Conservation (phyloP, 768 basidiomycete species). For the Hypholoma sublateritium region DNA sequence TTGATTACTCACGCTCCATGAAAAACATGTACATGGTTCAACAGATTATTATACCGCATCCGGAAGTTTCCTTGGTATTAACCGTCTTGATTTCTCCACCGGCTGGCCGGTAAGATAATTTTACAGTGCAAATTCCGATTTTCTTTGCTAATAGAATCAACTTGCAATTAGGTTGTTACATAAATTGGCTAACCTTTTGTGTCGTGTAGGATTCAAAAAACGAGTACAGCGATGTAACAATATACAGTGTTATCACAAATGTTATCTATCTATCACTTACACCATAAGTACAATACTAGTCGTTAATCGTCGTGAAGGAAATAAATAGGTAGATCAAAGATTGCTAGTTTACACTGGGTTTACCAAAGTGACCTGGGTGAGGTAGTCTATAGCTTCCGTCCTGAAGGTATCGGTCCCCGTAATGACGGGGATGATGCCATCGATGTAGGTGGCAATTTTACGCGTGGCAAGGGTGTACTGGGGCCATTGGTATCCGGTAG, state of each 20-base stretch:
- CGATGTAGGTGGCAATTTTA: slow-evolving; percentile 28
- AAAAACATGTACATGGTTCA: not conserved
- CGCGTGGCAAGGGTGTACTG: slow-evolving; percentile 14
- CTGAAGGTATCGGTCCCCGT: slow-evolving; percentile 24
- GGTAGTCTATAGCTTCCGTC: slow-evolving; percentile 19
- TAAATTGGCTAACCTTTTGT: no score
- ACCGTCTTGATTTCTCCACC: slow-evolving; percentile 45
- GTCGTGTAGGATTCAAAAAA: no score
- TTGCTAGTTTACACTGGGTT: slow-evolving; percentile 7
- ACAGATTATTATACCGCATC: slow-evolving; percentile 51
- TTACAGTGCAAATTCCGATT: no score
- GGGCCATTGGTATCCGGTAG: slow-evolving; percentile 16
- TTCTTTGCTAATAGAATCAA: no score
- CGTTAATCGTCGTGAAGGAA: not conserved
- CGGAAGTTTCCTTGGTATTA: slow-evolving; percentile 46
- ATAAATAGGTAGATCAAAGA: not conserved
- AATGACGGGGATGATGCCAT: slow-evolving; percentile 21
- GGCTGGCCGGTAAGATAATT: slow-evolving; percentile 44
- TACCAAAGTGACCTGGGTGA: slow-evolving; percentile 14
- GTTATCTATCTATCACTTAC: no score
- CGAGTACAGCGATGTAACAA: no score
- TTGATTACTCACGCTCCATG: no score
- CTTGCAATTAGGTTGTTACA: not conserved
- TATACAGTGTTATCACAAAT: no score
- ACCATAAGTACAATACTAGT: not conserved